Conservation (phyloP, 2,329 filamentous ascomycete genomes). For the Verticillium isaacii region DNA sequence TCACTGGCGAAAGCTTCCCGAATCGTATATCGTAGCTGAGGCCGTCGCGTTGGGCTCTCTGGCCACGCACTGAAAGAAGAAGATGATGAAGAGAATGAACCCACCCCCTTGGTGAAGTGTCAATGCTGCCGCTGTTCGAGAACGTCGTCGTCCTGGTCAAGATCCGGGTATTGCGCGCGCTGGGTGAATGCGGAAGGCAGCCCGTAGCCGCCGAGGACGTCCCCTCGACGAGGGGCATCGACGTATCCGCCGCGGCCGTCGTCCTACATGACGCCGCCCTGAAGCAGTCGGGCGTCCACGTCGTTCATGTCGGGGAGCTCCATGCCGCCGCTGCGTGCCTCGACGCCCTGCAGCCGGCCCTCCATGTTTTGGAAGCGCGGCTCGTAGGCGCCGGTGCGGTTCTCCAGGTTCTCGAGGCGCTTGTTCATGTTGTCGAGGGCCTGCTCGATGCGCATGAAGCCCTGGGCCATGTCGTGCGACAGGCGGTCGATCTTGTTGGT, state of each 20-base stretch:
- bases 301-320: conserved; percentile 36
- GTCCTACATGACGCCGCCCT: conserved; percentile 37
- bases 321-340: conserved; percentile 19
- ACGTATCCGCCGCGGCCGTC: conserved; percentile 10
- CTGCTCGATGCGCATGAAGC: conserved; percentile 45
- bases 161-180: no score
- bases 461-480: conserved; percentile 50
- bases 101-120: no score
- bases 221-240: background rate
- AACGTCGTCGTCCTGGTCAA: no score
- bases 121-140: no score
- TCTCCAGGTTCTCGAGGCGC: conserved; percentile 50
- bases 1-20: background rate
- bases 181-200: no score
- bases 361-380: conserved; percentile 40
- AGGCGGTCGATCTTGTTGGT: conserved; percentile 57
- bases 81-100: no score
- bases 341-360: conserved; percentile 34
- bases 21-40: background rate
- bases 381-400: conserved; percentile 34
- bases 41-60: background rate
- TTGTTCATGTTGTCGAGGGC: conserved; percentile 48
- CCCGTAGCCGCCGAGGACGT: background rate
- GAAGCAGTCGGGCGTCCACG: conserved; percentile 37
- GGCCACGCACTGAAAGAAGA: background rate